phyloP scores from a whole-genome alignment of 345 rosid species.

The Microthlaspi erraticum region DNA sequence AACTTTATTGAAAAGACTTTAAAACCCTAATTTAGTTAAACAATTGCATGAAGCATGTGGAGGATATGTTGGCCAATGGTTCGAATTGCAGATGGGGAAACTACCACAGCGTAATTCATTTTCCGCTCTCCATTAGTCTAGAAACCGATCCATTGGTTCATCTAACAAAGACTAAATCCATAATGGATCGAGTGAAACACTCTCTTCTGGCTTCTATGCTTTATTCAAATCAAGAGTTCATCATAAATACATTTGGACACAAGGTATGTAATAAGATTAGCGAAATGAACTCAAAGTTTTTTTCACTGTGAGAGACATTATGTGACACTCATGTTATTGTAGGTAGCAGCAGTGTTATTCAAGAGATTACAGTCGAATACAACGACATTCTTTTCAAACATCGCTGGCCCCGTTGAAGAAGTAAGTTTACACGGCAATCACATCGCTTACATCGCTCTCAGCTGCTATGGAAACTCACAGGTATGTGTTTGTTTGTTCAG shows the following conservation, averaged over 20 bases:
- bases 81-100: slow-evolving; percentile 55
- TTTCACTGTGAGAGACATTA: background rate
- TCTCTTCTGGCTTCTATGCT: slow-evolving; percentile 49
- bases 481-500: background rate
- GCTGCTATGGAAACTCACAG: slow-evolving; percentile 30
- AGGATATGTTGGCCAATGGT: slow-evolving; percentile 50
- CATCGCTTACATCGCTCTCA: slow-evolving; percentile 41
- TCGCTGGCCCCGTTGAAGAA: slow-evolving; percentile 58
- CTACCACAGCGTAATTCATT: slow-evolving; percentile 41
- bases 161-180: slow-evolving; percentile 50
- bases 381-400: slow-evolving; percentile 52
- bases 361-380: slow-evolving; percentile 50
- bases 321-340: background rate
- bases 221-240: slow-evolving; percentile 18
- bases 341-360: slow-evolving; percentile 44
- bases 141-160: slow-evolving; percentile 51
- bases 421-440: slow-evolving; percentile 56
- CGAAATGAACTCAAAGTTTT: background rate
- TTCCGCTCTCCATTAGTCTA: slow-evolving; percentile 50
- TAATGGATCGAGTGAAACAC: slow-evolving; percentile 51
- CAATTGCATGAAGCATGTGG: slow-evolving; percentile 39
- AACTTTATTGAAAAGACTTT: background rate
- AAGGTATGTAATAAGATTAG: slow-evolving; percentile 33
- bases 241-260: slow-evolving; percentile 34
- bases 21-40: background rate